A percentile compares a stretch with the other conserved stretches of the same genome.
These are phyloP conservation scores for Lecanicillium sp. DNA, from an alignment of 2,329 filamentous ascomycete species.

Conservation along the genomic window DNA sequence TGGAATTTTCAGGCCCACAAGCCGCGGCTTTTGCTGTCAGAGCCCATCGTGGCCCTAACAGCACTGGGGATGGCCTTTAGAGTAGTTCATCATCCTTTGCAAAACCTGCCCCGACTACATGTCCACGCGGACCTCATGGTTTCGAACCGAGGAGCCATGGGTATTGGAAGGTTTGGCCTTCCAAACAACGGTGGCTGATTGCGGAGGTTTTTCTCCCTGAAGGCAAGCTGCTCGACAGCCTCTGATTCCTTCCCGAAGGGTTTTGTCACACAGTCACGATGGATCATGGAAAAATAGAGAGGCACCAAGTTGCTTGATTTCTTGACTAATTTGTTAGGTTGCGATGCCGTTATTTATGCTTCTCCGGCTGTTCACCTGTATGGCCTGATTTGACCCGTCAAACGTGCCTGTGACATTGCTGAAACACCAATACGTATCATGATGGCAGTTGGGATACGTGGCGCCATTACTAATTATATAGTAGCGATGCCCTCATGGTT, in stretches of 20 bases:
- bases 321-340: too few relatives aligned
- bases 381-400: too few relatives aligned
- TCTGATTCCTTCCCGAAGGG: conserved; percentile 5
- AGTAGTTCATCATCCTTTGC: conserved; percentile 6
- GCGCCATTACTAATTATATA: too few relatives aligned
- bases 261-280: neutral
- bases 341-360: too few relatives aligned
- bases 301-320: too few relatives aligned
- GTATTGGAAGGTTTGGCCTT: conserved; percentile 6
- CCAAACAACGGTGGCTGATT: conserved; percentile 8
- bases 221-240: conserved; percentile 4
- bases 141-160: conserved; percentile 3
- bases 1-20: too few relatives aligned
- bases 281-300: too few relatives aligned
- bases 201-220: conserved; percentile 8
- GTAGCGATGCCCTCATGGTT: too few relatives aligned
- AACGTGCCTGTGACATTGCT: too few relatives aligned
- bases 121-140: conserved; percentile 3
- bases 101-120: conserved; percentile 1
- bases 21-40: neutral
- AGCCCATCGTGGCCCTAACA: conserved; percentile 2
- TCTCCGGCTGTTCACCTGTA: too few relatives aligned
- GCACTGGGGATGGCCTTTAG: conserved; percentile 1
- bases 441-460: too few relatives aligned
- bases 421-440: too few relatives aligned